phyloP scores from a whole-genome alignment of 1,139 yeast genomes.

The Taiozyma onychis region DNA sequence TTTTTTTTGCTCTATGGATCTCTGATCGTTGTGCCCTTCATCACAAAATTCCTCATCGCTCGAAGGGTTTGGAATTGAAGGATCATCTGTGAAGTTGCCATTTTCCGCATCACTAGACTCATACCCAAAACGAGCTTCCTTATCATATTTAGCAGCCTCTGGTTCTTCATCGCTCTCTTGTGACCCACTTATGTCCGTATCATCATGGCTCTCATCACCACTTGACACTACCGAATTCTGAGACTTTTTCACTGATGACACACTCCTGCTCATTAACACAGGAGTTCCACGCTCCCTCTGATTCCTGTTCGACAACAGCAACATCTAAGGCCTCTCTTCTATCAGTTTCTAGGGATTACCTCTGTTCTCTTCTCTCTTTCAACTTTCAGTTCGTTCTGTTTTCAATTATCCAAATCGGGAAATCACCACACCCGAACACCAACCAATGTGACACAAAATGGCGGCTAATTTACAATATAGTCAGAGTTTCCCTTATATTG shows the following conservation, averaged over 20 bases:
- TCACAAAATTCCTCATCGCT: neutral
- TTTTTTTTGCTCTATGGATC: constrained; percentile 6
- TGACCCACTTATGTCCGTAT: neutral
- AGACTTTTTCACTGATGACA: neutral
- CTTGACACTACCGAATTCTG: neutral
- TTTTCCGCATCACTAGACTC: neutral
- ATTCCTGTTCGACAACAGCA: neutral
- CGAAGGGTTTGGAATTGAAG: neutral
- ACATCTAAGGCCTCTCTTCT: neutral
- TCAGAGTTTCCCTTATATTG: no score
- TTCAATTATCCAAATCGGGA: neutral
- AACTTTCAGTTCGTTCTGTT: neutral
- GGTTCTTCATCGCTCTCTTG: neutral
- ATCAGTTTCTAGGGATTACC: neutral
- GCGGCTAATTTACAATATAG: neutral
- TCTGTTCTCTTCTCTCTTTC: neutral
- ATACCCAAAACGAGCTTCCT: neutral
- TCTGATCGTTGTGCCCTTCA: constrained; percentile 3
- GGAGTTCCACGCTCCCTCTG: neutral
- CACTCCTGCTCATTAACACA: neutral
- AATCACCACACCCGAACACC: neutral
- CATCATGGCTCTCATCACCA: neutral
- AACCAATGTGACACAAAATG: neutral
- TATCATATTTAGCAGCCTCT: neutral
- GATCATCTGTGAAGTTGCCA: neutral